Percentiles rank a stretch among this genome's conserved stretches.
These are phyloP conservation scores for Plectosphaerella cucumerina DNA, from an alignment of 2,329 filamentous ascomycete species.

Conservation along the genomic window DNA sequence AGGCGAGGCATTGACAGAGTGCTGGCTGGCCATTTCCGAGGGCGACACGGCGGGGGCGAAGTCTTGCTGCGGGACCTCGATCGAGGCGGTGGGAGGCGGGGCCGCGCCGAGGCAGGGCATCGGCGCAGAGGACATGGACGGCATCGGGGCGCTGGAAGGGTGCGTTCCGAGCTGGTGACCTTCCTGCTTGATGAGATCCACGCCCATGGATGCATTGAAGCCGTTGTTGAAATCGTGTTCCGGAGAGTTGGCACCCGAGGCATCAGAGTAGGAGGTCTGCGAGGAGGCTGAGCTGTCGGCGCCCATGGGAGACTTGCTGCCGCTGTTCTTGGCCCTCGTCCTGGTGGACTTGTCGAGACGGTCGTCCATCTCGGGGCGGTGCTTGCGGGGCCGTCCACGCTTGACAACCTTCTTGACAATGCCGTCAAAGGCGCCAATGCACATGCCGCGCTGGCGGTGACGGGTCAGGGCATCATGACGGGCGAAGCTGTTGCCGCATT, in stretches of 20 bases:
- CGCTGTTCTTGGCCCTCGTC: conserved; percentile 48
- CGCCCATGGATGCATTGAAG: conserved; percentile 24
- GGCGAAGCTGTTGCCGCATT: conserved; percentile 91
- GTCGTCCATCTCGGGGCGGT: conserved; percentile 52
- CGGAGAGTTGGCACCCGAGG: conserved; percentile 51
- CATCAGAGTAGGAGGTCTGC: conserved; percentile 53
- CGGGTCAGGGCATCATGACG: conserved; percentile 92
- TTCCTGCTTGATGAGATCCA: conserved; percentile 35
- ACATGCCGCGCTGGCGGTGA: conserved; percentile 94
- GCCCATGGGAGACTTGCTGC: conserved; percentile 36
- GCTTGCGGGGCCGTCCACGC: conserved; percentile 61
- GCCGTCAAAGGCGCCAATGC: conserved; percentile 88
- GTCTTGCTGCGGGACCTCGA: not conserved
- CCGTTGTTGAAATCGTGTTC: conserved; percentile 38
- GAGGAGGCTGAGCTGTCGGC: conserved; percentile 40
- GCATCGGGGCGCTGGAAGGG: conserved; percentile 3
- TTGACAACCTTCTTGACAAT: conserved; percentile 56
- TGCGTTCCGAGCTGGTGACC: not conserved
- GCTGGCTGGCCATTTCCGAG: conserved; percentile 27
- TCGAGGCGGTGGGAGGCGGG: conserved; percentile 19
- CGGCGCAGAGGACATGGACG: conserved; percentile 41
- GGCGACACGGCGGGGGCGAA: conserved; percentile 31
- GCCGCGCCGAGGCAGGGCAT: conserved; percentile 23
- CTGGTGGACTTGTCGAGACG: conserved; percentile 53
- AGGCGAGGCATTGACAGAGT: conserved; percentile 39